Evolutionary conservation across 2,329 filamentous ascomycete genomes (phyloP).

Genomic region (Ophiostoma quercus): DNA sequence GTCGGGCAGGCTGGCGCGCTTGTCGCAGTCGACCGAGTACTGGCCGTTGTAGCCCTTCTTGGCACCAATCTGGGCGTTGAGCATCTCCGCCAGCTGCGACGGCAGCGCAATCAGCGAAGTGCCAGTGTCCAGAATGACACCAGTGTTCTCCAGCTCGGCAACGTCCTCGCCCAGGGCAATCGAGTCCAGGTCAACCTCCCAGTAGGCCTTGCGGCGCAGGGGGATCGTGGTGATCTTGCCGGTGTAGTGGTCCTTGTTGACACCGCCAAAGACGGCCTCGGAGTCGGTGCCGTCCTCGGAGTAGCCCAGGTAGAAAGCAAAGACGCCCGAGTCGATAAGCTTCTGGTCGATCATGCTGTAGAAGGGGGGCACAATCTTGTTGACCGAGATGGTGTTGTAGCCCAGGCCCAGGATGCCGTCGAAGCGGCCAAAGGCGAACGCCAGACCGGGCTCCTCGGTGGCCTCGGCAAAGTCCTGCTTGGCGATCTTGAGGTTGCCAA

Average conservation of each 20-base stretch:
- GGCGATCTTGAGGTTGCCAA: slow-evolving; percentile 85
- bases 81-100: slow-evolving; percentile 81
- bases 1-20: slow-evolving; percentile 78
- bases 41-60: slow-evolving; percentile 98
- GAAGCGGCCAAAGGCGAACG: slow-evolving; percentile 95
- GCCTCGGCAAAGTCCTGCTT: slow-evolving; percentile 94
- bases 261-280: slow-evolving; percentile 82
- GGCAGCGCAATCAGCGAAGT: slow-evolving; percentile 97
- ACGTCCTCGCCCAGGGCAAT: slow-evolving; percentile 82
- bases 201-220: slow-evolving; percentile 97
- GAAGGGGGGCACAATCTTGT: slow-evolving; percentile 89
- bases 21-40: slow-evolving; percentile 86
- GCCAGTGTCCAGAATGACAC: slow-evolving; percentile 95
- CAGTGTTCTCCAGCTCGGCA: slow-evolving; percentile 88
- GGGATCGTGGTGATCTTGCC: slow-evolving; percentile 92
- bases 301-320: slow-evolving; percentile 91
- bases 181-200: slow-evolving; percentile 94
- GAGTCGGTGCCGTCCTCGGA: slow-evolving; percentile 67
- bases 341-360: slow-evolving; percentile 92
- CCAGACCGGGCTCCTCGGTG: slow-evolving; percentile 88
- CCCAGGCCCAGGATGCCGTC: slow-evolving; percentile 94
- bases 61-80: slow-evolving; percentile 96
- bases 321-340: slow-evolving; percentile 84
- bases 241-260: slow-evolving; percentile 72
- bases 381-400: slow-evolving; percentile 95